Conservation (phyloP, 2,329 filamentous ascomycete species). For the Alternaria angustiovoidea region DNA sequence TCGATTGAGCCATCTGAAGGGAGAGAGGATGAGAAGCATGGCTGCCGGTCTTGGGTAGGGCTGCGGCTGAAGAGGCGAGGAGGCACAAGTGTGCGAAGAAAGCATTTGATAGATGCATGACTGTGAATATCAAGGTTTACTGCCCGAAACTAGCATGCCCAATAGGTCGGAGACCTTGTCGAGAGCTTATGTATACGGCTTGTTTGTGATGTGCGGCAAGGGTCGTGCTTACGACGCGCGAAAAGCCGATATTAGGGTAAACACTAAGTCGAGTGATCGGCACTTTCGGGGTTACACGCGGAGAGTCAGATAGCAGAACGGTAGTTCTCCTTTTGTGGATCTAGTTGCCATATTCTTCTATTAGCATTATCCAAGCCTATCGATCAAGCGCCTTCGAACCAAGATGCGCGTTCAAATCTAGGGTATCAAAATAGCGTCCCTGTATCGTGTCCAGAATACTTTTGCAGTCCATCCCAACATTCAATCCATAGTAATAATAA, state of each 20-base stretch:
- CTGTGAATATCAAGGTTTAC: not conserved
- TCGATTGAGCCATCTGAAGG: constrained; percentile 40
- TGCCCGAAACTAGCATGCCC: not conserved
- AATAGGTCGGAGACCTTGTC: not conserved
- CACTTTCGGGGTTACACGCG: not conserved
- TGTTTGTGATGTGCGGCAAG: not conserved
- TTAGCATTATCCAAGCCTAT: constrained; percentile 6
- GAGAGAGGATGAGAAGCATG: constrained; percentile 14
- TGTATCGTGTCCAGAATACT: not conserved
- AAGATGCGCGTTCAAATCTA: constrained; percentile 6
- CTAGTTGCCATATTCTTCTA: constrained; percentile 6
- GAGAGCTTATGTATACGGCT: not conserved
- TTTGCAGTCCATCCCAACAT: not conserved
- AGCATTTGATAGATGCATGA: not conserved
- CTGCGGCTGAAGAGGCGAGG: not conserved
- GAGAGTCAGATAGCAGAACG: not conserved
- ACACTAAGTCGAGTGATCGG: not conserved
- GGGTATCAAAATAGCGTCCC: constrained; percentile 5
- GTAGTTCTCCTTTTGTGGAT: not conserved
- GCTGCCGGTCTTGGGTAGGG: constrained; percentile 1
- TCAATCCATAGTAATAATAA: not conserved
- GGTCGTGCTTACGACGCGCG: constrained; percentile 3
- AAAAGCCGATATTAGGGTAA: not conserved
- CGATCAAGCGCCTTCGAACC: constrained; percentile 1
- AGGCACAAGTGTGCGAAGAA: not conserved